A percentile compares a stretch with the other conserved stretches of the same genome.
Conservation (phyloP, 768 basidiomycete species). For the Calocera viscosa region DNA sequence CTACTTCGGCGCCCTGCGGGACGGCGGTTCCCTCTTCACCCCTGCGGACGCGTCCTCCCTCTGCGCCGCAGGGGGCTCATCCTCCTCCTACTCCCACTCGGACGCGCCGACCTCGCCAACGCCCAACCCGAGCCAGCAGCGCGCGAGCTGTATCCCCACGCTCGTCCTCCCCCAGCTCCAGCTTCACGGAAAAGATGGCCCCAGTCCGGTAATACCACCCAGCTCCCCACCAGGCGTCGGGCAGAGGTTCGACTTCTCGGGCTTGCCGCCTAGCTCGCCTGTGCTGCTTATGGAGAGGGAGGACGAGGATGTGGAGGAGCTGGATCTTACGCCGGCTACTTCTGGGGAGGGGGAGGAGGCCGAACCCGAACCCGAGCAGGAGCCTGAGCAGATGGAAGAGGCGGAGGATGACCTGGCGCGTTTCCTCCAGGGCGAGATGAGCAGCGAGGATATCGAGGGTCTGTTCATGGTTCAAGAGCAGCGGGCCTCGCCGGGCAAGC, state of each 20-base stretch:
- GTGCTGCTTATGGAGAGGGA: background rate
- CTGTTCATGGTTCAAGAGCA: background rate
- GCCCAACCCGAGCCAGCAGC: constrained; percentile 4
- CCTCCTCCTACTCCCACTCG: background rate
- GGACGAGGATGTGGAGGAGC: constrained; percentile 2
- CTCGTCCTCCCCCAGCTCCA: background rate
- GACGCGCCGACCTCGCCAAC: background rate
- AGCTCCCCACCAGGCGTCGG: background rate
- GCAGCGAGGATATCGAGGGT: background rate
- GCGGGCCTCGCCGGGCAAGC: background rate
- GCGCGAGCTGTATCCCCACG: background rate
- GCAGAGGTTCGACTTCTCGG: constrained; percentile 1
- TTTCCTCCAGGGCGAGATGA: constrained; percentile 5
- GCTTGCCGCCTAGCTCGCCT: background rate
- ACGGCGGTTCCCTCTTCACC: background rate
- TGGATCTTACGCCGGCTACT: background rate
- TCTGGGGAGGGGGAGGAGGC: background rate
- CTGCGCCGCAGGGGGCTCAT: background rate
- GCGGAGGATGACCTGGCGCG: background rate
- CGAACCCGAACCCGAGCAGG: too few species aligned
- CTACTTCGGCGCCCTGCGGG: background rate
- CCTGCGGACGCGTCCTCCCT: background rate
- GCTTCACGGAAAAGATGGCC: background rate
- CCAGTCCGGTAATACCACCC: background rate
- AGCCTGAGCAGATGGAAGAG: background rate